Conservation (phyloP, 2,329 filamentous ascomycete species). For the Penicillium sp. region DNA sequence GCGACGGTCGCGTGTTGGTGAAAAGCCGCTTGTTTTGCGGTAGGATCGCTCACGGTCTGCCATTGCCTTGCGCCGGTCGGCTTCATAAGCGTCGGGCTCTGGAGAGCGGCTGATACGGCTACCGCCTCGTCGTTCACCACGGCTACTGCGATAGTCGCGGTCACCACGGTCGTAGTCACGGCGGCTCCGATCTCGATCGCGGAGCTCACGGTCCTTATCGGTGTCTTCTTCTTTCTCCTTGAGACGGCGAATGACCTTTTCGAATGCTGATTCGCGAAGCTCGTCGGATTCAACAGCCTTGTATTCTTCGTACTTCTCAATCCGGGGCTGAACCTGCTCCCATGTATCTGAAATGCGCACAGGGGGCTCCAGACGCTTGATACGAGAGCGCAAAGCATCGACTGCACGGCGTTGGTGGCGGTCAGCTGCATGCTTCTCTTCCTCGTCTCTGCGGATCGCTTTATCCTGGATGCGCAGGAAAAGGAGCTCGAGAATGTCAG, state of each 20-base stretch:
- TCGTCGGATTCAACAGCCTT: constrained; percentile 80
- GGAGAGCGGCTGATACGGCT: constrained; percentile 75
- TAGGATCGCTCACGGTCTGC: constrained; percentile 93
- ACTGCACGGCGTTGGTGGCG: constrained; percentile 80
- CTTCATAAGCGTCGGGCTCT: constrained; percentile 93
- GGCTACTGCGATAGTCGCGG: constrained; percentile 56
- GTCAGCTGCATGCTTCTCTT: constrained; percentile 77
- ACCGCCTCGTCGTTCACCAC: constrained; percentile 40
- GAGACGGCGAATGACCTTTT: constrained; percentile 86
- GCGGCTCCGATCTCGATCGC: constrained; percentile 46
- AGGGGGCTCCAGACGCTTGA: constrained; percentile 88
- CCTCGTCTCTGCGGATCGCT: constrained; percentile 74
- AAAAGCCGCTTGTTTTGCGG: constrained; percentile 69
- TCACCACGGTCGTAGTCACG: constrained; percentile 55
- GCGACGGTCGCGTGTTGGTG: constrained; percentile 45
- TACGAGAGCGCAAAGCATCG: constrained; percentile 77
- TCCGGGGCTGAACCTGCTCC: constrained; percentile 77
- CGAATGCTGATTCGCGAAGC: constrained; percentile 76
- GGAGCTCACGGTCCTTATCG: constrained; percentile 58
- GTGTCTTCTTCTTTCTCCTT: constrained; percentile 84
- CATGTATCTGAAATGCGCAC: constrained; percentile 76
- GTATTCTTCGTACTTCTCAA: constrained; percentile 82
- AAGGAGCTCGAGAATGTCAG: constrained; percentile 73
- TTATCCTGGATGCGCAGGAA: constrained; percentile 89
- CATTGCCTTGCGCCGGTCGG: constrained; percentile 88